phyloP scores from a whole-genome alignment of 305 asterid genomes.

The Fraxinus xanthoxyloides region DNA sequence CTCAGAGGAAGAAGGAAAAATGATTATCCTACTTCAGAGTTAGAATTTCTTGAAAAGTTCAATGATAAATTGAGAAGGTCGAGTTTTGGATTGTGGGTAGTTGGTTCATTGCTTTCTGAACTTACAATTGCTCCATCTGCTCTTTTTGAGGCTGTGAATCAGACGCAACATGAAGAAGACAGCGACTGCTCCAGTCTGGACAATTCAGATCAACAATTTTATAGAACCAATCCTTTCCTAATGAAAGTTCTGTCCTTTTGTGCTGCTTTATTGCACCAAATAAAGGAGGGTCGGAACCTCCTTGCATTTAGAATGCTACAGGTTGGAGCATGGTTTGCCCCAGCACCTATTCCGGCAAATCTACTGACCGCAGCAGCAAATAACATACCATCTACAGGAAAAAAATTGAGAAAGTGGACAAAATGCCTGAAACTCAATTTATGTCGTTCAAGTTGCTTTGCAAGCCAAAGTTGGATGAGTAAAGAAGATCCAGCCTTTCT shows the following conservation, averaged over 20 bases:
- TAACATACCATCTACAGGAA: slow-evolving; percentile 6
- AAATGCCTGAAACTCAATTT: slow-evolving; percentile 30
- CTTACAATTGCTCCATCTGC: slow-evolving; percentile 60
- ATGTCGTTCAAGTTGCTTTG: slow-evolving; percentile 33
- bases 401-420: slow-evolving; percentile 41
- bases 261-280: slow-evolving; percentile 46
- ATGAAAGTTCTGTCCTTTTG: slow-evolving; percentile 54
- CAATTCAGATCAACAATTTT: slow-evolving; percentile 51
- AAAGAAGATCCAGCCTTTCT: slow-evolving; percentile 54
- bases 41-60: slow-evolving; percentile 53
- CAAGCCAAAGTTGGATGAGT: slow-evolving; percentile 56
- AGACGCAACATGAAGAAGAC: slow-evolving; percentile 44
- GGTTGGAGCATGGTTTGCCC: slow-evolving; percentile 81
- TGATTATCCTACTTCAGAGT: slow-evolving; percentile 52
- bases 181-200: slow-evolving; percentile 28
- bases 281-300: slow-evolving; percentile 35
- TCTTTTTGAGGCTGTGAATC: slow-evolving; percentile 61
- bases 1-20: slow-evolving; percentile 54
- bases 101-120: slow-evolving; percentile 74
- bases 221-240: slow-evolving; percentile 52
- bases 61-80: slow-evolving; percentile 59
- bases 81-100: slow-evolving; percentile 62
- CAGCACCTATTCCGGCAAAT: slow-evolving; percentile 58
- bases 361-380: slow-evolving; percentile 51
- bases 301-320: slow-evolving; percentile 68